Base-by-base conservation (phyloP, 495 filamentous ascomycete genomes). In the Copromyces sp. region DNA sequence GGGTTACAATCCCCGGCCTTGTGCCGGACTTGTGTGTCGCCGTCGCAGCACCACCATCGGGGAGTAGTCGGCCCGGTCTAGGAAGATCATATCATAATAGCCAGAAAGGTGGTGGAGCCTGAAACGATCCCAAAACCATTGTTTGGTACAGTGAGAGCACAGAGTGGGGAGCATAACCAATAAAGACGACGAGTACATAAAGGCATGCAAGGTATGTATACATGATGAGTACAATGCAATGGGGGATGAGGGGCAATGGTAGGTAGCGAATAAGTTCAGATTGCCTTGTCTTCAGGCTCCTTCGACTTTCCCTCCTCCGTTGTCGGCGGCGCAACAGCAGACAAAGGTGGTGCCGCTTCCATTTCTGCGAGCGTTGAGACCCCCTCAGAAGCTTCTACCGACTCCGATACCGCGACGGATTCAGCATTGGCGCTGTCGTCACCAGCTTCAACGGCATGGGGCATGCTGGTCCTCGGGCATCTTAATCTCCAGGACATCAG, bases 401-500 rank as follows among this genome's bases (percentile, higher is more conserved):
- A 65, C 20, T 44, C 37, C 17, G 39, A 17, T 32, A 35, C 53
- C 17, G 14, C 40, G 20, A 12, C 29, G 39, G 32, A 8, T 61
- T 37, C 24, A 16, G 20, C 24, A 70, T 20, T 38, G 32, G 11
- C 38, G 16, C n/a, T 14, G 6, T 14, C 24, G 42, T 29, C 35
- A 37, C 12, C 44, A 71, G 35, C 70, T n/a, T 45, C 42, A 35
- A 59, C 29, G 20, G 14, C 44, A 24, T 20, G 17, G 17, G 44
- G 44, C 42, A 24, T 20, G 42, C 37, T 68, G 32, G 3, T 20
- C n/a, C 44, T 35, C 42, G 6, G 53, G 44, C 37, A 53, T 32
- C 42, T 74, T 73, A 41, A 72, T 72, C 70, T 74, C 73, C 24
- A 75, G 71, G 24, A 70, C 73, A 68, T 75, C 73, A n/a, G 29